Conservation (phyloP, 75 land plant genomes). For the Isoetes taiwanensis region DNA sequence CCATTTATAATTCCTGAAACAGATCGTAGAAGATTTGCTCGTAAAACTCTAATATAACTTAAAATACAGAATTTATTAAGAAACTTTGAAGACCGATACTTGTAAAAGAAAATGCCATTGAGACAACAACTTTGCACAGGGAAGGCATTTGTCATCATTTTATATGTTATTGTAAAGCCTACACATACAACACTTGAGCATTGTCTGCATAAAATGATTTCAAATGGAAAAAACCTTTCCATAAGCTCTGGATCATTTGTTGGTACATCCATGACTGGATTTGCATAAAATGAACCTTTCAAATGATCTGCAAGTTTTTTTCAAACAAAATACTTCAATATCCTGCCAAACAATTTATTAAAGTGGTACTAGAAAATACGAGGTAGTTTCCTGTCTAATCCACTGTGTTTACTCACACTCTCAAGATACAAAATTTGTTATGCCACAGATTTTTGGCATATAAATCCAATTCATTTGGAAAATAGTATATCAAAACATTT, state of each 20-base stretch:
- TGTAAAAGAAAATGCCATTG: not conserved
- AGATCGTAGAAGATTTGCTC: no score
- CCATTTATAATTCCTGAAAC: no score
- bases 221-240: conserved; percentile 35
- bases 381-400: no score
- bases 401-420: not conserved
- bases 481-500: not conserved
- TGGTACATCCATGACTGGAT: conserved; percentile 75
- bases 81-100: not conserved
- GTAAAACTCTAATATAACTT: no score
- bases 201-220: not conserved
- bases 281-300: conserved; percentile 96
- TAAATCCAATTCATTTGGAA: no score
- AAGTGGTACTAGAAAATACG: no score
- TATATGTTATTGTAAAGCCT: not conserved
- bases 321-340: no score
- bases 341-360: no score
- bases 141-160: not conserved
- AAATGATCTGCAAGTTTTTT: conserved; percentile 60
- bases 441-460: no score
- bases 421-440: no score
- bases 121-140: not conserved
- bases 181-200: not conserved
- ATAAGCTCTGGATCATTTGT: conserved; percentile 45
- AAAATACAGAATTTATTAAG: not conserved